Evolutionary conservation across 192 early-diverging fungal species (phyloP).

Genomic region (Gamsiella multidivaricata): DNA sequence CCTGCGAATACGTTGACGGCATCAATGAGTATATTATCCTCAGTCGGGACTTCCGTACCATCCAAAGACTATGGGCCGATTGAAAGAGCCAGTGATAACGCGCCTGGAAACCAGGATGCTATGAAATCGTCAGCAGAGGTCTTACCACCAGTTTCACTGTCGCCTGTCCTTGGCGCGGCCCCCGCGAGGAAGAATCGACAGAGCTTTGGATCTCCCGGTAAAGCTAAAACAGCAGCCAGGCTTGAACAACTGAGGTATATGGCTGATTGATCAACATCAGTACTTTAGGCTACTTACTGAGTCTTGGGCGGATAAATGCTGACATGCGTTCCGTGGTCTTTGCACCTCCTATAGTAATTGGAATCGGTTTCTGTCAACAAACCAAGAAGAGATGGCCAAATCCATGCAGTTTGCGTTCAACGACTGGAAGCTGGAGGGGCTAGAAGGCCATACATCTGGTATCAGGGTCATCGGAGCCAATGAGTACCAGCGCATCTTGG

Average conservation of each 20-base stretch:
- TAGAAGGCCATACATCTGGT: slow-evolving; percentile 65
- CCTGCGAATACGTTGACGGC: slow-evolving; percentile 14
- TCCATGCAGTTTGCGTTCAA: slow-evolving; percentile 74
- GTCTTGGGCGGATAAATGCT: too few relatives aligned
- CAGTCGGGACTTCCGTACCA: neutral
- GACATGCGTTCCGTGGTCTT: neutral
- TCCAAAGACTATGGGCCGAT: slow-evolving; percentile 5
- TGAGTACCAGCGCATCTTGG: slow-evolving; percentile 63
- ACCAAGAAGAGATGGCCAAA: slow-evolving; percentile 74
- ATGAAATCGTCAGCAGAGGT: slow-evolving; percentile 30
- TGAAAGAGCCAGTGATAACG: slow-evolving; percentile 1
- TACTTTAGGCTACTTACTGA: too few relatives aligned
- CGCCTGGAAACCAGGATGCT: slow-evolving; percentile 6
- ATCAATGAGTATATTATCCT: neutral
- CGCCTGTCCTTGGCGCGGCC: slow-evolving; percentile 28
- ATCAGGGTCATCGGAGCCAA: slow-evolving; percentile 62
- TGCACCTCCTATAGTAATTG: slow-evolving; percentile 58
- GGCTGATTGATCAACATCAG: neutral
- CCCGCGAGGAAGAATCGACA: slow-evolving; percentile 39
- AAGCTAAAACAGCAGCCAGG: slow-evolving; percentile 39
- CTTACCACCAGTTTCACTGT: slow-evolving; percentile 30
- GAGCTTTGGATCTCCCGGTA: slow-evolving; percentile 47
- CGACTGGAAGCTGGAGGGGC: slow-evolving; percentile 67
- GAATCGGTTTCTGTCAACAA: slow-evolving; percentile 70
- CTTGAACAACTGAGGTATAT: slow-evolving; percentile 45